phyloP scores from a whole-genome alignment of 1,284 basidiomycete species.

The Leccinum insigne region DNA sequence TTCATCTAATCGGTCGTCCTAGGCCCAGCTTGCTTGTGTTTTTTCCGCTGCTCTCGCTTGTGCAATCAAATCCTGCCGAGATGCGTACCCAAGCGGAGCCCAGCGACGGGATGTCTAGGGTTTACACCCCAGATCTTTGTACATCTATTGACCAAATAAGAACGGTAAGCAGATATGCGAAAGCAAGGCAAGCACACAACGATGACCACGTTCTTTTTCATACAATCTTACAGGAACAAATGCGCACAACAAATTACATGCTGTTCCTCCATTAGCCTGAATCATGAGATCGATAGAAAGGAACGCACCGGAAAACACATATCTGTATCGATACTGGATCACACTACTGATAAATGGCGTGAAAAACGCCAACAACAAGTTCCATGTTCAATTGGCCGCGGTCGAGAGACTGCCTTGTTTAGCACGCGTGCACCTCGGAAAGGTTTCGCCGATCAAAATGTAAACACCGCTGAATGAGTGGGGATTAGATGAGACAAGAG shows the following conservation, averaged over 20 bases:
- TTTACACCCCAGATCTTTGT: conserved; percentile 66
- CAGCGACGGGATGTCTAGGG: conserved; percentile 63
- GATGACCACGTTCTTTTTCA: conserved; percentile 68
- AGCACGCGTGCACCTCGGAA: conserved; percentile 53
- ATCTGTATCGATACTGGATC: conserved; percentile 66
- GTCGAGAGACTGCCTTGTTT: conserved; percentile 78
- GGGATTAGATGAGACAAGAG: too few species aligned
- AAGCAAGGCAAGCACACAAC: conserved; percentile 28
- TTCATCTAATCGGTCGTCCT: background rate
- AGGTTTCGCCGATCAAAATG: too few species aligned
- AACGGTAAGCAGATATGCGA: background rate
- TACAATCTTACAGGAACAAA: conserved; percentile 66
- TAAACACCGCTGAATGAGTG: too few species aligned
- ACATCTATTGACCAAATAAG: conserved; percentile 52
- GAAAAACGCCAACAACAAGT: conserved; percentile 79
- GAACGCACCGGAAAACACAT: conserved; percentile 58
- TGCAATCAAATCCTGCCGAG: conserved; percentile 42
- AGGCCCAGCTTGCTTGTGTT: conserved; percentile 17
- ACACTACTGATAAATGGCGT: conserved; percentile 62
- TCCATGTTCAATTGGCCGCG: conserved; percentile 69
- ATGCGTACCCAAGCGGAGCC: conserved; percentile 53
- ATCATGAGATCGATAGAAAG: background rate
- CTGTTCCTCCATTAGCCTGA: conserved; percentile 15
- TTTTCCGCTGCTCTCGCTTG: conserved; percentile 34
- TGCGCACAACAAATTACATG: conserved; percentile 57